Conservation (phyloP, 352 stramenopile genomes). For the Phytophthora cryptogea region DNA sequence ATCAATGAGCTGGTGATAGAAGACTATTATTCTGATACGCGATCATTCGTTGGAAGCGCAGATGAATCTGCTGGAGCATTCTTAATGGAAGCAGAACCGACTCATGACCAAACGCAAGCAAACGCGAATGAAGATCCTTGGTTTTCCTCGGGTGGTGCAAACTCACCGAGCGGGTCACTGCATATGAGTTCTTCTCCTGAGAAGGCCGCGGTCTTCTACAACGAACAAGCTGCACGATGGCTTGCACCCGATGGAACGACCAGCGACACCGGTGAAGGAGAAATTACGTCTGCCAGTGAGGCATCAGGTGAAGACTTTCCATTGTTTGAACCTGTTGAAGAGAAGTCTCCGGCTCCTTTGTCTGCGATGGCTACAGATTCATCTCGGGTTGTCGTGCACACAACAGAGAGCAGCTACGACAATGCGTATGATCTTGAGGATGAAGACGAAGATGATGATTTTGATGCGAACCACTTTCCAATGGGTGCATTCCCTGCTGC, state of each 20-base stretch:
- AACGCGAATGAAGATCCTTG: constrained; percentile 47
- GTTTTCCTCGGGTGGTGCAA: constrained; percentile 48
- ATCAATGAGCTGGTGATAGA: constrained; percentile 90
- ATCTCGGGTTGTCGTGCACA: constrained; percentile 8
- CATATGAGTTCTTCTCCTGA: constrained; percentile 52
- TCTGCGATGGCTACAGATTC: not conserved
- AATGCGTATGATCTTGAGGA: constrained; percentile 16
- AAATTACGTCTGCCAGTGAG: constrained; percentile 13
- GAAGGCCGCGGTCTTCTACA: constrained; percentile 41
- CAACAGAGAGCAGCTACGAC: constrained; percentile 8
- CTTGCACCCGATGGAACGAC: constrained; percentile 34
- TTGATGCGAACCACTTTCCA: constrained; percentile 50
- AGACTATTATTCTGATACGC: constrained; percentile 73
- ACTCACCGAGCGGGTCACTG: constrained; percentile 24
- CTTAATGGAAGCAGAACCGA: constrained; percentile 52
- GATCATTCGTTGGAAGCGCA: constrained; percentile 14
- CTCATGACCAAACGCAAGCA: constrained; percentile 1
- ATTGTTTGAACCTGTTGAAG: constrained; percentile 56
- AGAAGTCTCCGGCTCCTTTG: constrained; percentile 27
- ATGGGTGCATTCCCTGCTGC: constrained; percentile 58
- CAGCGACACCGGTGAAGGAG: constrained; percentile 13
- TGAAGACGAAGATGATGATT: constrained; percentile 47
- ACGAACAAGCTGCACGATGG: constrained; percentile 71
- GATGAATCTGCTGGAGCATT: constrained; percentile 52
- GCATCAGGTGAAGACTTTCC: constrained; percentile 21